These are phyloP conservation scores for Musa itinerans DNA, from an alignment of 176 grass and related monocot genomes.

Conservation along the genomic window DNA sequence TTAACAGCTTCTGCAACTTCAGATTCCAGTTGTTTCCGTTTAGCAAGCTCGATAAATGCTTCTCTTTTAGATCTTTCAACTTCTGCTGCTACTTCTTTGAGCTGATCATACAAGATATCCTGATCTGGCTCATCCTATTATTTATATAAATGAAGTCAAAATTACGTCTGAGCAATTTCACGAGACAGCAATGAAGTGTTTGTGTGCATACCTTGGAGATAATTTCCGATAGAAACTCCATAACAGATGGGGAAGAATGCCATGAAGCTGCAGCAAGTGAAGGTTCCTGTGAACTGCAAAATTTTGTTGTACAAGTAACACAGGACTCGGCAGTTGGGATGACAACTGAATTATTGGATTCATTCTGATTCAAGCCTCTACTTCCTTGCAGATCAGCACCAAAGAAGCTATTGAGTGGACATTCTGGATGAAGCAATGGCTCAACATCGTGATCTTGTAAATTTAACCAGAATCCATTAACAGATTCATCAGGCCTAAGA, in stretches of 20 bases:
- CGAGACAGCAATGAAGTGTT: slow-evolving; percentile 6
- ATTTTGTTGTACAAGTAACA: slow-evolving; percentile 17
- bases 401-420: slow-evolving; percentile 8
- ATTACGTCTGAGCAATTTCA: background rate
- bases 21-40: slow-evolving; percentile 60
- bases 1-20: slow-evolving; percentile 35
- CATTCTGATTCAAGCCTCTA: slow-evolving; percentile 11
- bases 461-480: slow-evolving; percentile 37
- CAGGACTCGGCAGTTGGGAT: slow-evolving; percentile 21
- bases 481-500: slow-evolving; percentile 33
- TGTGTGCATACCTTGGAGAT: slow-evolving; percentile 34
- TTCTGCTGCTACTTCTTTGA: slow-evolving; percentile 51
- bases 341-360: slow-evolving; percentile 14
- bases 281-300: slow-evolving; percentile 28
- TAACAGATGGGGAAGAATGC: slow-evolving; percentile 27
- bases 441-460: slow-evolving; percentile 18
- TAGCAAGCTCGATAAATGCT: slow-evolving; percentile 72
- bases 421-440: slow-evolving; percentile 11
- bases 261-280: slow-evolving; percentile 29
- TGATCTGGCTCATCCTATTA: slow-evolving; percentile 19
- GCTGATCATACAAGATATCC: slow-evolving; percentile 35
- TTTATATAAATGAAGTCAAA: background rate
- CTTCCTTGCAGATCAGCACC: slow-evolving; percentile 21
- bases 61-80: slow-evolving; percentile 55
- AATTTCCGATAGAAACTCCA: slow-evolving; percentile 19